Percentiles rank a stretch among this genome's conserved stretches.
These are phyloP conservation scores for Dactylellina sp. DNA, from an alignment of 2,329 filamentous ascomycete genomes.

Conservation along the genomic window DNA sequence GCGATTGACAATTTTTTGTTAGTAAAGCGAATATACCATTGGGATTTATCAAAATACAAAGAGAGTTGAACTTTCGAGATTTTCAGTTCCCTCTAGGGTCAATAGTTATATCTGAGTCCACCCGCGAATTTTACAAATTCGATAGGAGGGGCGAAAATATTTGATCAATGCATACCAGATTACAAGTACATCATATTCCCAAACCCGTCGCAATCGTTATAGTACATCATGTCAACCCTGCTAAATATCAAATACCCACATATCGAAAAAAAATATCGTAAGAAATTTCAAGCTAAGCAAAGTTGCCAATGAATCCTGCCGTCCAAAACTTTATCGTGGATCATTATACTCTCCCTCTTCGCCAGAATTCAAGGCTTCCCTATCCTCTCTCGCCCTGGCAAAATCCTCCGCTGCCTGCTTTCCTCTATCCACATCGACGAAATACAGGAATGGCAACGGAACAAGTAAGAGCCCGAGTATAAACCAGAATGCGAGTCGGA, in stretches of 20 bases:
- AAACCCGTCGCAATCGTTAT: constrained; percentile 16
- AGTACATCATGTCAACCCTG: constrained; percentile 16
- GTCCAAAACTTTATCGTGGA: neutral
- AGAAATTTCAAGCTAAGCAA: too few species aligned
- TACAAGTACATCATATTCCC: constrained; percentile 26
- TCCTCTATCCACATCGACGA: constrained; percentile 85
- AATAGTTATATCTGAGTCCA: too few species aligned
- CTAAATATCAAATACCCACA: constrained; percentile 11
- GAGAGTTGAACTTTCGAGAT: neutral
- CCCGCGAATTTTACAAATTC: too few species aligned
- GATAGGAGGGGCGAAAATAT: too few species aligned
- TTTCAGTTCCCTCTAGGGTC: neutral
- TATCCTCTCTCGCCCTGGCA: constrained; percentile 20
- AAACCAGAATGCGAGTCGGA: constrained; percentile 91
- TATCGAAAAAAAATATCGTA: neutral
- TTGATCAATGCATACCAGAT: neutral
- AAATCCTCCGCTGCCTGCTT: constrained; percentile 64
- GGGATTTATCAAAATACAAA: constrained; percentile 1
- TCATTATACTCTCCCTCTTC: neutral
- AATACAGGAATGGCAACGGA: constrained; percentile 84
- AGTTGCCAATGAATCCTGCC: neutral
- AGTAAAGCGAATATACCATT: neutral
- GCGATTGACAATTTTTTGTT: neutral
- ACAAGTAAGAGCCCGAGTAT: constrained; percentile 84
- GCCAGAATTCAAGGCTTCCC: neutral